Base-by-base conservation (phyloP, 2,329 filamentous ascomycete genomes). In the Colletotrichum trifolii region DNA sequence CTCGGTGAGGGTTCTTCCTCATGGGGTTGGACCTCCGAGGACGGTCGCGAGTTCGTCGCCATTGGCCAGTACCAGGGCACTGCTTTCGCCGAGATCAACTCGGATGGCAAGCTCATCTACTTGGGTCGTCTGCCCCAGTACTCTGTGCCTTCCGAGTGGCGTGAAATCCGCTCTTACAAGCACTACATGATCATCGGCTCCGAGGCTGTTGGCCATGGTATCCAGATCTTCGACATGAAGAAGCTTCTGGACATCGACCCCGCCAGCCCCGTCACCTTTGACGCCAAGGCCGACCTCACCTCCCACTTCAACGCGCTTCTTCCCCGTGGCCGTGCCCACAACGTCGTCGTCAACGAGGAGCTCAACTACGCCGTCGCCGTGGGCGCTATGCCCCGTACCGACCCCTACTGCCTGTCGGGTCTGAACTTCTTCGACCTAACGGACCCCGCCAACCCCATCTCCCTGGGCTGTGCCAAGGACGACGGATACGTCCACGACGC, bases 191-290 rank as follows among this genome's bases (percentile, higher is more conserved):
- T 79, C 59, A 76, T 81, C 59, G 77, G 78, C 40, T 74, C 73
- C 69, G 78, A 80, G 67, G 81, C 83, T 39, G 69, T 72, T 47
- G 73, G 78, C 69, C 87, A 89, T 73, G 83, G 84, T 39, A 82
- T 89, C 50, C 87, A 89, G 74, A 82, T 89, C 74, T 89, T 89
- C 70, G 87, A 89, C 74, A 82, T 88, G 83, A 82, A 78, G 70
- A 88, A 84, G 77, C 77, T 87, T n/a, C 76, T 85, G 58, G 75
- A 75, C 42, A 71, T 86, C 63, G 76, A 82, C 73, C 79, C 80
- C 2, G 75, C 73, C 2, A 74, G 66, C 33, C 82, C 82, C 9
- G 75, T 75, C 15, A 78, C 72, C 45, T 85, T 84, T 25, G 25
- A 25, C 73, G 79, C 74, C 55, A 73, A 73, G 43, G 76, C 75